Conservation (phyloP, 2,329 filamentous ascomycete species). For the Neofusicoccum parvum region DNA sequence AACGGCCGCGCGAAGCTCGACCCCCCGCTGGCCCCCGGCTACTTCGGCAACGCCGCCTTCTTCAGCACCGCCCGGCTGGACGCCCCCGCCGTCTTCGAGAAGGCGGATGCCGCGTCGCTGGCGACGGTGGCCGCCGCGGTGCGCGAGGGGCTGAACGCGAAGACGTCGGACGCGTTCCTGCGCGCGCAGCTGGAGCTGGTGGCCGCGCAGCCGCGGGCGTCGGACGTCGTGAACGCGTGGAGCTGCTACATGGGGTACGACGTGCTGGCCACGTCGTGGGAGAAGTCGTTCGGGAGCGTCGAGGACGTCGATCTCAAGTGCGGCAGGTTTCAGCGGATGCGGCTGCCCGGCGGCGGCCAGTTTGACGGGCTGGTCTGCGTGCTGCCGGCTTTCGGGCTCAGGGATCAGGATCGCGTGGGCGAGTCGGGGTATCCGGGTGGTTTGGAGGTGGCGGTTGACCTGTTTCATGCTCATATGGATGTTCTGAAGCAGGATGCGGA, state of each 20-base stretch:
- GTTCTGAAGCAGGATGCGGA: background rate
- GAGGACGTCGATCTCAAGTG: background rate
- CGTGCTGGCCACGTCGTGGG: background rate
- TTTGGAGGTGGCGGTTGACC: background rate
- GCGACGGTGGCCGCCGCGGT: background rate
- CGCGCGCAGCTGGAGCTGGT: background rate
- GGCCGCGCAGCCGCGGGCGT: background rate
- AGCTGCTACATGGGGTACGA: background rate
- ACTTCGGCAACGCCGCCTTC: conserved; percentile 1
- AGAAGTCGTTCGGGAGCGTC: background rate
- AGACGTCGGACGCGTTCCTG: background rate
- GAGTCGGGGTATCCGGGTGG: background rate
- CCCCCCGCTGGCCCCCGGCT: background rate
- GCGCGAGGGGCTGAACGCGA: background rate
- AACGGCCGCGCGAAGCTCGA: background rate
- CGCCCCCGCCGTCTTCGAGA: background rate
- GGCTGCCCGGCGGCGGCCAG: background rate
- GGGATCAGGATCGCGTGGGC: background rate
- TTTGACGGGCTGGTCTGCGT: background rate
- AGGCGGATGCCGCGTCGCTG: background rate
- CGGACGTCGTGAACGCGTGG: background rate
- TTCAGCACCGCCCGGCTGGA: background rate
- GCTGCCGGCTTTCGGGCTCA: background rate
- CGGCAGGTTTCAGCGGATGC: background rate
- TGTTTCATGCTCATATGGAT: background rate